Evolutionary conservation across 2,329 filamentous ascomycete genomes (phyloP).

Genomic region (Diplocarpon rosae): DNA sequence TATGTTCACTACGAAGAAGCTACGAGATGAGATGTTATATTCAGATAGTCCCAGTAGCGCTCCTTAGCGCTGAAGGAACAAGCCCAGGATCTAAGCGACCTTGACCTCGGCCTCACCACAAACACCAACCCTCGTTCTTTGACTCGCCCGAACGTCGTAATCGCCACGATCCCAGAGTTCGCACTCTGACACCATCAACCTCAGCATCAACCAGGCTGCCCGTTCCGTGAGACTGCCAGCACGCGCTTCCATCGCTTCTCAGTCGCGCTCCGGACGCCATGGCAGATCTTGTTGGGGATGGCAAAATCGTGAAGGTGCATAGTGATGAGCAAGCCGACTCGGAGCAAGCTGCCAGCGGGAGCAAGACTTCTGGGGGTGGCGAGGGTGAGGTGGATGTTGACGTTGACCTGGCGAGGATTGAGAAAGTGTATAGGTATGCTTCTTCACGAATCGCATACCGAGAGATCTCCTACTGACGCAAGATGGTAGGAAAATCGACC

Average conservation of each 20-base stretch:
- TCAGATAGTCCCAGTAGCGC: too few species aligned
- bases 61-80: too few species aligned
- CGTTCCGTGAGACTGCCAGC: slow-evolving; percentile 17
- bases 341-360: background rate
- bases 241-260: slow-evolving; percentile 25
- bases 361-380: background rate
- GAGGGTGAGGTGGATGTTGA: slow-evolving; percentile 12
- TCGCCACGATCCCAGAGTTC: too few species aligned
- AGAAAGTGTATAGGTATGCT: slow-evolving; percentile 30
- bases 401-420: slow-evolving; percentile 24
- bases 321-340: slow-evolving; percentile 1
- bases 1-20: too few species aligned
- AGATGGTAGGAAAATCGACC: slow-evolving; percentile 38
- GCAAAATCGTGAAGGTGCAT: slow-evolving; percentile 9
- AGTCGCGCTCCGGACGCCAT: slow-evolving; percentile 17
- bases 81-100: background rate
- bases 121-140: too few species aligned
- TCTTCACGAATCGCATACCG: background rate
- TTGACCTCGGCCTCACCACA: background rate
- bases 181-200: too few species aligned
- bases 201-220: background rate
- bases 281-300: slow-evolving; percentile 14
- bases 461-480: background rate
- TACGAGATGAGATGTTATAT: too few species aligned
- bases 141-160: too few species aligned